A percentile compares a stretch with the other conserved stretches of the same genome.
Conservation (phyloP, 345 rosid species). For the Citrus medica region DNA sequence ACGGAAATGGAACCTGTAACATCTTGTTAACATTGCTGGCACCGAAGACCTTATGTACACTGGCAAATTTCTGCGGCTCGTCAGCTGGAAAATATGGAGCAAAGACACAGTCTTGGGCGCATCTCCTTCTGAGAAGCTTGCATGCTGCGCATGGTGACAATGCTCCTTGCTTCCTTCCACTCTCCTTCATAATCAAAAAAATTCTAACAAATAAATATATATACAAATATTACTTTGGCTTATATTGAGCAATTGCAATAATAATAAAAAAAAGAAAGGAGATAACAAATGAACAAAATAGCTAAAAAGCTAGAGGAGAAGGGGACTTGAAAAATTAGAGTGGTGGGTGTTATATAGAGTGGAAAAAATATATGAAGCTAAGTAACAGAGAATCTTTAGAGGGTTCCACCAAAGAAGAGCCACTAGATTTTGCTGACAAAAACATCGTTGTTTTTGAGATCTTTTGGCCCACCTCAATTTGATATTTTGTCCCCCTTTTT, state of each 20-base stretch:
- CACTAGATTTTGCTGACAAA: slow-evolving; percentile 50
- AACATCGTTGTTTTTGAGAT: slow-evolving; percentile 41
- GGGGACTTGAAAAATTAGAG: slow-evolving; percentile 14
- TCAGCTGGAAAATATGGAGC: slow-evolving; percentile 91
- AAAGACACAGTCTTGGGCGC: slow-evolving; percentile 72
- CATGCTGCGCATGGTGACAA: slow-evolving; percentile 89
- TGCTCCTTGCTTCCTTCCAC: slow-evolving; percentile 50
- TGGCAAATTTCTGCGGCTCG: slow-evolving; percentile 85
- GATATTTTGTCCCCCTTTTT: slow-evolving; percentile 16
- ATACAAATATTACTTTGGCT: background rate
- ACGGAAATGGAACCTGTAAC: slow-evolving; percentile 58
- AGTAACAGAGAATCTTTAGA: slow-evolving; percentile 36
- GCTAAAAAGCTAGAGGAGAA: background rate
- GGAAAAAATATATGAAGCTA: background rate
- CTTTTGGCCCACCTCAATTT: slow-evolving; percentile 22
- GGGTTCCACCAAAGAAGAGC: slow-evolving; percentile 40
- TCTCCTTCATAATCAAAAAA: slow-evolving; percentile 38
- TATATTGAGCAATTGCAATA: background rate
- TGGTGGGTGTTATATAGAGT: slow-evolving; percentile 40
- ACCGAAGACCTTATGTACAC: slow-evolving; percentile 89
- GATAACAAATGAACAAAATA: background rate
- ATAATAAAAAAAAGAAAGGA: background rate
- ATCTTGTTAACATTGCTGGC: slow-evolving; percentile 95
- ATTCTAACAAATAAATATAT: too few species aligned
- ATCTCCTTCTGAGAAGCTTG: slow-evolving; percentile 82